Base-by-base conservation (phyloP, 257 asterid species). In the Solanum acaule region DNA sequence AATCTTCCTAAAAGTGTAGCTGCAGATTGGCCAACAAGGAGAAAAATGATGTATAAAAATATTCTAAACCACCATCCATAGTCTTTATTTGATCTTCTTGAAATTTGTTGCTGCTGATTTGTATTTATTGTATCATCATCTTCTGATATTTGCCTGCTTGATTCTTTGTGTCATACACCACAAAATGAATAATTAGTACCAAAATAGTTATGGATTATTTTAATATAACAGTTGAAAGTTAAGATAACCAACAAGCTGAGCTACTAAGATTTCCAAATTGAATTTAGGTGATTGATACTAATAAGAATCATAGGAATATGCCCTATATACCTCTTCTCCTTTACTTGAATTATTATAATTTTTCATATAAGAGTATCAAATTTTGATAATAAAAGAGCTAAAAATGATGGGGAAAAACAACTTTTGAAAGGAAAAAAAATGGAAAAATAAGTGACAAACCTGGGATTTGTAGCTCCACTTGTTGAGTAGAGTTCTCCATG, bases 1-100 rank as follows among this genome's bases (percentile, higher is more conserved):
- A 90, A 59, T 40, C 91, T 86, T 79, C 93, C 93, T 46, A 91
- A n/a, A 35, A 90, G 89, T 4, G 89, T 91, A 6, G 91, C 93
- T 10, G 92, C 85, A 61, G 92, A 85, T 87, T 91, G 92, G 29
- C 93, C 92, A 33, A 84, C 88, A 52, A 91, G 84, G 29, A 90
- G 87, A 18, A 89, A 90, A 38, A 25, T 23, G 20, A 86, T 82
- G 88, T 90, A 90, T 27, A 90, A 7, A 33, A 13, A 38, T 20
- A 91, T 88, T 38, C 90, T 63, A 59, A 89, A 84, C 93, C 93
- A 91, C 91, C 89, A 86, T 11, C 71, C 38, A 33, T 88, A 88
- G 71, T 59, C 11, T 46, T 85, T 42, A 25, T 5, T 44, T 44
- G 75, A 16, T 68, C 27, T 63, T 40, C 38, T 67, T 35, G 68